Evolutionary conservation across 805 yeast species (phyloP), one percentile per base, ranked within the genome.

Genomic region (Vanderwaltozyma yarrowii): DNA sequence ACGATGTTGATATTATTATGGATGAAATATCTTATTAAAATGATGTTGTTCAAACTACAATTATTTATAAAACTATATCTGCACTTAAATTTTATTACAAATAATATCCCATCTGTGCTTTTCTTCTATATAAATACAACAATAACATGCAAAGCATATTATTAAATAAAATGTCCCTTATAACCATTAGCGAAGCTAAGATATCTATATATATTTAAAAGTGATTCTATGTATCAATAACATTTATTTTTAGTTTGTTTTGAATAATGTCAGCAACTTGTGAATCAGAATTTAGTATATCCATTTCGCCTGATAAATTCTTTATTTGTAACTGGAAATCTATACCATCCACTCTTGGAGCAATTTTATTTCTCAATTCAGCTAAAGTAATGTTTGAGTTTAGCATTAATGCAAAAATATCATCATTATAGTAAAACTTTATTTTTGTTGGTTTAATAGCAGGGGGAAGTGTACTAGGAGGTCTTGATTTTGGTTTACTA

Each of bases 401-500:
- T 28, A 78, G 61, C 43, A 76, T 58, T 30, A 83, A 66, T 1
- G 86, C 92, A 64, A 82, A 83, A 13, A 83, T 83, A 53, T 83
- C 94, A 50, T 81, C 92, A 41, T 77, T 78, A 51, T 75, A 81
- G 55, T 78, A 83, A 51, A 83, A 80, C 56, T 83, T 83, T 36
- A 82, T 73, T 56, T 83, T 83, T 2, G 54, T 50, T 3, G 61
- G 45, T 40, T 58, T 52, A 38, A 37, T 43, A 16, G 50, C 52
- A 32, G 60, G 55, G 15, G 58, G 51, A 20, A 48, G 41, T 13
- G 48, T 46, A 41, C 60, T 53, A 13, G 59, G 56, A 18, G 60
- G 58, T 33, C 60, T 49, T 7, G 60, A 54, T 32, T 49, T 50
- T 7, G 56, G 49, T 36, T 45, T 45, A 15, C 49, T 38, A 16